phyloP scores from a whole-genome alignment of 257 asterid species.

The Linaria vulgaris region DNA sequence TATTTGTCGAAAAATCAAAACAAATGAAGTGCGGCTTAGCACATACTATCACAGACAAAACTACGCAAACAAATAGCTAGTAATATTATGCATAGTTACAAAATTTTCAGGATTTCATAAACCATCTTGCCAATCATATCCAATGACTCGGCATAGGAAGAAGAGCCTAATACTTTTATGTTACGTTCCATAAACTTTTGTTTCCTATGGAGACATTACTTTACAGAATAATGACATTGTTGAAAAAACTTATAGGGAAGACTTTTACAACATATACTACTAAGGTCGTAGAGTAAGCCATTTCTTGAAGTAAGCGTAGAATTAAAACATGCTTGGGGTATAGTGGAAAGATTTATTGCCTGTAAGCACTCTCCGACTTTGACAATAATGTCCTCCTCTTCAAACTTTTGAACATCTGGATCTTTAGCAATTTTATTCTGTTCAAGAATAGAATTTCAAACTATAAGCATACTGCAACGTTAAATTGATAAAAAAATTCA shows the following conservation, averaged over 20 bases:
- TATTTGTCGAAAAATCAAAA: constrained; percentile 18
- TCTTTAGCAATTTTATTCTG: constrained; percentile 78
- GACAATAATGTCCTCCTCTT: constrained; percentile 76
- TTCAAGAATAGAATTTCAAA: constrained; percentile 26
- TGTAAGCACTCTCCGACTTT: constrained; percentile 95
- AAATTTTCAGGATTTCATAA: neutral
- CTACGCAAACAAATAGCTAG: no score
- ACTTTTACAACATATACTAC: no score
- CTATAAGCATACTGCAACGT: constrained; percentile 23
- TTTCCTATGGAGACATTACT: neutral
- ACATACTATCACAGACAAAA: constrained; percentile 2
- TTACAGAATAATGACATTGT: constrained; percentile 14
- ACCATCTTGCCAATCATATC: neutral
- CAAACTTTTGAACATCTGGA: constrained; percentile 56
- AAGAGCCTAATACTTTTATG: constrained; percentile 7
- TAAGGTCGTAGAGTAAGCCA: neutral
- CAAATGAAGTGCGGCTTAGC: constrained; percentile 4
- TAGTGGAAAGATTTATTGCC: constrained; percentile 49
- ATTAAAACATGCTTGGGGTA: constrained; percentile 23
- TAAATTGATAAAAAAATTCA: neutral
- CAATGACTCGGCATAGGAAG: neutral
- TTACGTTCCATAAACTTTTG: neutral
- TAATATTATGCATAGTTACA: no score
- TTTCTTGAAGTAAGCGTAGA: constrained; percentile 16
- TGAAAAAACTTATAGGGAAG: no score